phyloP scores from a whole-genome alignment of 129 eudicot species.

The Apium graveolens region DNA sequence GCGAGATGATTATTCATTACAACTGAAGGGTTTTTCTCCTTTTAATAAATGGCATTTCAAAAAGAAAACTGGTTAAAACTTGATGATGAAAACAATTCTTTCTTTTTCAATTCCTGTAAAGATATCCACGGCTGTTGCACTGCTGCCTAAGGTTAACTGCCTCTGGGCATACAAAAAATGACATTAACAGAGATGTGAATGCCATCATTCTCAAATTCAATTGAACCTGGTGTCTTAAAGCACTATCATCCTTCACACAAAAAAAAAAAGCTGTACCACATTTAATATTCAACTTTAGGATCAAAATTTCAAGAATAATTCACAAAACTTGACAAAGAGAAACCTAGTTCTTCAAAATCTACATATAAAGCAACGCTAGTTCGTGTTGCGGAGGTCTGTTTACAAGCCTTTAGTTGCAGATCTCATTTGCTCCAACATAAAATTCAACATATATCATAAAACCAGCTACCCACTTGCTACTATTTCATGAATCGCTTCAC shows the following conservation, averaged over 20 bases:
- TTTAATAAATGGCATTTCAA: no score
- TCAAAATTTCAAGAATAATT: background rate
- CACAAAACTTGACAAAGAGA: background rate
- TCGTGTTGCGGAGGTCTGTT: background rate
- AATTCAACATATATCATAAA: background rate
- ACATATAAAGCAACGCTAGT: background rate
- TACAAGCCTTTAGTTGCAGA: background rate
- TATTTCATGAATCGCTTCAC: slow-evolving; percentile 85
- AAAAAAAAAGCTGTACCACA: background rate
- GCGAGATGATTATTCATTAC: background rate
- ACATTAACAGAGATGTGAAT: background rate
- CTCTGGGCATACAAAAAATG: background rate
- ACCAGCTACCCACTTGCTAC: slow-evolving; percentile 65
- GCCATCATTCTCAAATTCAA: background rate
- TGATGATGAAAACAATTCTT: no score
- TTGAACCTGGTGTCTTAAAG: background rate
- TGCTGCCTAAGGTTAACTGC: no score
- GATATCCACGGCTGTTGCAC: no score
- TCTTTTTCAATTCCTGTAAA: no score
- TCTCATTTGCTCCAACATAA: background rate
- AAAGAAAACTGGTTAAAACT: no score
- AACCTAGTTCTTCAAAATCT: background rate
- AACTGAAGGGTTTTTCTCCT: no score
- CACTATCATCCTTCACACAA: background rate
- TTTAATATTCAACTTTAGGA: background rate